Evolutionary conservation across 345 rosid genomes (phyloP).

Genomic region (Raphanus sativus): DNA sequence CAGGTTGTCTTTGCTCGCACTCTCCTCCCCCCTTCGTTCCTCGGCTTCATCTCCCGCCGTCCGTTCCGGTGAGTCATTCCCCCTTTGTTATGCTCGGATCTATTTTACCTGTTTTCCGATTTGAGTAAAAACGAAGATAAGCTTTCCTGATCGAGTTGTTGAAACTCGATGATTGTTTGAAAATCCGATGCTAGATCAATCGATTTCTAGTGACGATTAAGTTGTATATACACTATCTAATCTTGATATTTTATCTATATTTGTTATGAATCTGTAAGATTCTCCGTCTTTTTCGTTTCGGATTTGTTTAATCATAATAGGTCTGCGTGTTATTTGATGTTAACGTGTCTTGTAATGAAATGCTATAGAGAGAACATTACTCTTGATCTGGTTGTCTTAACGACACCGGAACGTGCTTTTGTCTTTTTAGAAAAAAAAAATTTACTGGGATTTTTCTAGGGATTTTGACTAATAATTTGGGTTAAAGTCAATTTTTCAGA

Average conservation of each 20-base stretch:
- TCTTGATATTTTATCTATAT: neutral
- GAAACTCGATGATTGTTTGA: neutral
- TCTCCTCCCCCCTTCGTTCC: neutral
- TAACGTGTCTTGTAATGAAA: neutral
- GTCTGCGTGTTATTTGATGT: neutral
- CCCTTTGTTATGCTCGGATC: neutral
- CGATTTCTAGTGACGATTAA: neutral
- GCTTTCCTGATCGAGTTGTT: neutral
- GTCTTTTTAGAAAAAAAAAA: neutral
- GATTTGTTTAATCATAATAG: neutral
- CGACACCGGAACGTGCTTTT: neutral
- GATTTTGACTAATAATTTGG: constrained; percentile 19
- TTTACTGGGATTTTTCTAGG: constrained; percentile 9
- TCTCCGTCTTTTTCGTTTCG: neutral
- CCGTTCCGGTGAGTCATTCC: constrained; percentile 20
- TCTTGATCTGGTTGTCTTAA: neutral
- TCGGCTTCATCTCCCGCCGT: constrained; percentile 9
- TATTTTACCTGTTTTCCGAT: neutral
- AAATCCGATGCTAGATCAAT: neutral
- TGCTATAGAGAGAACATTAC: neutral
- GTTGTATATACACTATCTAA: neutral
- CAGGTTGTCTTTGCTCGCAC: constrained; percentile 10
- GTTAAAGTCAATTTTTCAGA: neutral
- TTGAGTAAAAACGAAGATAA: neutral
- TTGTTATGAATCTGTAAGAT: neutral